Conservation (phyloP, 768 basidiomycete species). For the Pisolithus sp. region DNA sequence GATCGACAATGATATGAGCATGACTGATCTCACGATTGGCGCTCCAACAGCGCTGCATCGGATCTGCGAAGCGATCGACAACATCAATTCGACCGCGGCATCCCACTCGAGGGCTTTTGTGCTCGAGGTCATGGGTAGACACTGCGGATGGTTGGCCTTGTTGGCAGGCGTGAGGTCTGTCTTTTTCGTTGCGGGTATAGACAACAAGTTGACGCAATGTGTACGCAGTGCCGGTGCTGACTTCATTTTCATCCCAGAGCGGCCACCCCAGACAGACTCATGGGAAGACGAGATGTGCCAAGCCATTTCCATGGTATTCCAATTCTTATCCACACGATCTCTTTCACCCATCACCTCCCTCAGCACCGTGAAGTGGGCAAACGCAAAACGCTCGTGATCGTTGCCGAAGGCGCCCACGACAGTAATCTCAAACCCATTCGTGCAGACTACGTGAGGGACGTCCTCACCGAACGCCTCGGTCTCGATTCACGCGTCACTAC, state of each 20-base stretch:
- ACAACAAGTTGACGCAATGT: slow-evolving; percentile 6
- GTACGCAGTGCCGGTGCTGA: slow-evolving; percentile 76
- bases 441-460: slow-evolving; percentile 84
- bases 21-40: slow-evolving; percentile 97
- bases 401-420: slow-evolving; percentile 95
- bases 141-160: slow-evolving; percentile 98
- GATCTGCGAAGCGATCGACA: slow-evolving; percentile 97
- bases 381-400: slow-evolving; percentile 96
- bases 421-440: slow-evolving; percentile 84
- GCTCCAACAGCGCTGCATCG: slow-evolving; percentile 92
- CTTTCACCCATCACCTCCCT: slow-evolving; percentile 1
- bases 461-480: slow-evolving; percentile 79
- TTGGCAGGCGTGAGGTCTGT: slow-evolving; percentile 84
- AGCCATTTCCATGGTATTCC: slow-evolving; percentile 66
- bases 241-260: slow-evolving; percentile 96
- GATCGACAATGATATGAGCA: slow-evolving; percentile 98
- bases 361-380: slow-evolving; percentile 91
- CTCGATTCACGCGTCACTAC: slow-evolving; percentile 96
- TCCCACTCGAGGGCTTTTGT: slow-evolving; percentile 98
- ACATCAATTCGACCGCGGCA: slow-evolving; percentile 93
- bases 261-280: slow-evolving; percentile 66
- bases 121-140: slow-evolving; percentile 98
- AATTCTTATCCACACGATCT: not conserved
- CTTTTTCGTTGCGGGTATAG: not conserved
- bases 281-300: slow-evolving; percentile 95